These are phyloP conservation scores for Yarrowia sp. DNA, from an alignment of 805 yeast species.

Conservation along the genomic window DNA sequence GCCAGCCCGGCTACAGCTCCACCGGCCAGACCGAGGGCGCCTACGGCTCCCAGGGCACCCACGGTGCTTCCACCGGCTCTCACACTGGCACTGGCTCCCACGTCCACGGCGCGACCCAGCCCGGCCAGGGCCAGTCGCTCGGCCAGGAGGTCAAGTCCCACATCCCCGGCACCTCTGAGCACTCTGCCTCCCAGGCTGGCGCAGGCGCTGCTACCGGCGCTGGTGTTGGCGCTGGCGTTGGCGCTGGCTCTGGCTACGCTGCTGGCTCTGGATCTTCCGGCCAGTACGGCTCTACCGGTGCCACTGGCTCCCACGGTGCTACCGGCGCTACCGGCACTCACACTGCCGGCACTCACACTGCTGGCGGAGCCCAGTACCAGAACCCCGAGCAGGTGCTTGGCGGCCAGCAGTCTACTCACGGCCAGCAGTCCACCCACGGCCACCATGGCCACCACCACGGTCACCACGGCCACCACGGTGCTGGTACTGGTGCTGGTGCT, in stretches of 20 bases:
- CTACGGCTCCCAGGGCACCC: neutral
- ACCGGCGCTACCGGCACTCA: neutral
- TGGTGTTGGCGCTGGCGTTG: slow-evolving; percentile 25
- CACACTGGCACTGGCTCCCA: neutral
- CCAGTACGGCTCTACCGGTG: neutral
- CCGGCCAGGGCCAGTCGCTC: slow-evolving; percentile 1
- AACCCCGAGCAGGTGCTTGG: slow-evolving; percentile 10
- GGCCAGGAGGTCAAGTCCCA: slow-evolving; percentile 10
- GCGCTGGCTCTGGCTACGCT: slow-evolving; percentile 24
- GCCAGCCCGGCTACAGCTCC: neutral
- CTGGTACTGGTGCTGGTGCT: slow-evolving; percentile 11
- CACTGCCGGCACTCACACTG: neutral
- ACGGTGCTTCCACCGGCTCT: neutral
- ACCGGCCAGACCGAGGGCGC: slow-evolving; percentile 5
- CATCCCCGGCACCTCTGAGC: slow-evolving; percentile 12
- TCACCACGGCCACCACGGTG: neutral
- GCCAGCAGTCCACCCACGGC: neutral
- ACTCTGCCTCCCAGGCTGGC: slow-evolving; percentile 1
- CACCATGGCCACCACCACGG: slow-evolving; percentile 1
- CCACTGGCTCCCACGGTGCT: neutral
- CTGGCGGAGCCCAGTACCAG: slow-evolving; percentile 1
- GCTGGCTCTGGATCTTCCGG: slow-evolving; percentile 3
- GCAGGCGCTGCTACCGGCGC: slow-evolving; percentile 1
- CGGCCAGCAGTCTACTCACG: neutral
- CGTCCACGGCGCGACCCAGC: slow-evolving; percentile 15